phyloP scores from a whole-genome alignment of 1,139 yeast genomes.

The Geotrichum europaeum region DNA sequence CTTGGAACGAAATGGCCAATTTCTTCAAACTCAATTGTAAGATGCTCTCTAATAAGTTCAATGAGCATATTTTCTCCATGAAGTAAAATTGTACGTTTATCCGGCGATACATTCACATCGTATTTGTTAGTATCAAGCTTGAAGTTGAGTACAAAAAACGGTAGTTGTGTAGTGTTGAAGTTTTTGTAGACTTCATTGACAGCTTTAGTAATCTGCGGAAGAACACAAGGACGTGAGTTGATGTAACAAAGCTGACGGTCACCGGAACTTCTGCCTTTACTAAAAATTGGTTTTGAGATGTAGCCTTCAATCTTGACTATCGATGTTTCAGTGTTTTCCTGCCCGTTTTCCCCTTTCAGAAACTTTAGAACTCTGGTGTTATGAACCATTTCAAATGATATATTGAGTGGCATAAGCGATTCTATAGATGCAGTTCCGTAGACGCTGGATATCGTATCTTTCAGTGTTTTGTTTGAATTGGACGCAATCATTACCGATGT shows the following conservation, averaged over 20 bases:
- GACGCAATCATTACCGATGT: conserved; percentile 33
- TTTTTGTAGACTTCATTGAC: conserved; percentile 67
- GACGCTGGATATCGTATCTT: conserved; percentile 56
- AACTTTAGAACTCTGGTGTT: neutral
- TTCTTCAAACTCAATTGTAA: conserved; percentile 25
- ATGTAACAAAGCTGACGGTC: conserved; percentile 74
- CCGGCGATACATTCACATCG: conserved; percentile 89
- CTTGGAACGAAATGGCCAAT: conserved; percentile 31
- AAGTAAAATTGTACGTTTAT: conserved; percentile 65
- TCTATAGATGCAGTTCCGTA: conserved; percentile 63
- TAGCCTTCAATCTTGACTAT: conserved; percentile 47
- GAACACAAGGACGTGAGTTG: conserved; percentile 66
- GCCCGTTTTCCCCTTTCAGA: conserved; percentile 6
- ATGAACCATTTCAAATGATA: conserved; percentile 8
- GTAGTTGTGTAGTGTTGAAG: conserved; percentile 68
- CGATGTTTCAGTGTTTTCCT: conserved; percentile 18
- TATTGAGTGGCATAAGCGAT: conserved; percentile 41
- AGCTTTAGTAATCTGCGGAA: conserved; percentile 51
- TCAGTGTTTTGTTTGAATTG: conserved; percentile 43
- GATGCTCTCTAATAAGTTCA: conserved; percentile 39
- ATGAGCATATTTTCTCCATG: conserved; percentile 58
- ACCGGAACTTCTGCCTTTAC: conserved; percentile 60
- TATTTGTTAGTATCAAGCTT: conserved; percentile 46
- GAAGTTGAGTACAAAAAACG: conserved; percentile 63
- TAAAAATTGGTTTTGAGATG: conserved; percentile 71